phyloP scores from a whole-genome alignment of 352 stramenopile species.

The Globisporangium middletonii region DNA sequence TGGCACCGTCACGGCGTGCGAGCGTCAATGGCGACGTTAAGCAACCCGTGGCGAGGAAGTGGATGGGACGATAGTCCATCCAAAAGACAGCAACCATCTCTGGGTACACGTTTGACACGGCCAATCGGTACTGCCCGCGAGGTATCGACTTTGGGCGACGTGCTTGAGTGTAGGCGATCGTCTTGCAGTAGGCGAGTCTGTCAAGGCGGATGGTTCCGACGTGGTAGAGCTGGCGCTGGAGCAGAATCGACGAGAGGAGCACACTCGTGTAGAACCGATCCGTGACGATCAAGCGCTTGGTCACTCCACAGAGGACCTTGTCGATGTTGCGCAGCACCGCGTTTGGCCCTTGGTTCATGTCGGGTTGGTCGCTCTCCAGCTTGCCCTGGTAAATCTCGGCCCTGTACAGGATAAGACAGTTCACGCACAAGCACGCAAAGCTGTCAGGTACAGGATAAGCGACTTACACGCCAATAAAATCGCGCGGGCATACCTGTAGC shows the following conservation, averaged over 20 bases:
- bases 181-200: neutral
- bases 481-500: too few species aligned
- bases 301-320: neutral
- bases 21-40: neutral
- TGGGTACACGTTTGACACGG: neutral
- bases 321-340: neutral
- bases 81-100: neutral
- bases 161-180: neutral
- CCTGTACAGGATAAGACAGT: neutral
- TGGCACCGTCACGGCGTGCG: neutral
- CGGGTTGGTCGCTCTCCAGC: neutral
- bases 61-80: too few species aligned
- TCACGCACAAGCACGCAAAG: too few species aligned
- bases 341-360: neutral
- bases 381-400: neutral
- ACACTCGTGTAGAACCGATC: neutral
- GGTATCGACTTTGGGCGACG: neutral
- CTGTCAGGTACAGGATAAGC: neutral
- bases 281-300: neutral
- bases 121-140: neutral
- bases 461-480: neutral
- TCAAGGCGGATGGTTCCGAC: neutral
- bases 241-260: neutral
- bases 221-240: neutral
- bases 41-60: neutral